These are phyloP conservation scores for Ophiognomonia clavigignenti-juglandacearum DNA, from an alignment of 2,329 filamentous ascomycete genomes.

Conservation along the genomic window DNA sequence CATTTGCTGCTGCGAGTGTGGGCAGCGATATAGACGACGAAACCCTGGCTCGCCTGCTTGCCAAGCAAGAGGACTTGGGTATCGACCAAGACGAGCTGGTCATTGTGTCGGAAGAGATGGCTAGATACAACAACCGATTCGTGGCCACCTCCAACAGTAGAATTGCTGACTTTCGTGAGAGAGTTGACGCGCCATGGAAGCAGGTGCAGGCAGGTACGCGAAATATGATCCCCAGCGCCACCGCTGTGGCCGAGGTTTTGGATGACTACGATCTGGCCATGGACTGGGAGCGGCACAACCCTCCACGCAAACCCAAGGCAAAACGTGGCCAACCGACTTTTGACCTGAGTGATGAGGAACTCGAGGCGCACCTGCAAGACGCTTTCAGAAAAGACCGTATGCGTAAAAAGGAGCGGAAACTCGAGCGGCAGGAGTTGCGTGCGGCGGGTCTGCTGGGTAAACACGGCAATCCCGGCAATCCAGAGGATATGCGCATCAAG, in stretches of 20 bases:
- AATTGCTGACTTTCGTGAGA: not conserved
- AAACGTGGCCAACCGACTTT: constrained; percentile 46
- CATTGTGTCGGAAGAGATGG: constrained; percentile 40
- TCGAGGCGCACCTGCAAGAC: constrained; percentile 53
- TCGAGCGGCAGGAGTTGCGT: constrained; percentile 64
- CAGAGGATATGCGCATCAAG: constrained; percentile 60
- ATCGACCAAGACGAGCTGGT: constrained; percentile 54
- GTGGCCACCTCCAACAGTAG: constrained; percentile 5
- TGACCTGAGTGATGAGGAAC: constrained; percentile 61
- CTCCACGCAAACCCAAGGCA: constrained; percentile 57
- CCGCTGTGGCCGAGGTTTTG: constrained; percentile 42
- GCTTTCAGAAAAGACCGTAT: constrained; percentile 64
- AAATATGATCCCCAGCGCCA: constrained; percentile 29
- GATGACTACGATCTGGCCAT: constrained; percentile 73
- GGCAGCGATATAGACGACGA: constrained; percentile 51
- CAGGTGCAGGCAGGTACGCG: not conserved
- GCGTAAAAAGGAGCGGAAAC: constrained; percentile 67
- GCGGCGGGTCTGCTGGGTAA: constrained; percentile 61
- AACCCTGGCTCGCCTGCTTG: constrained; percentile 54
- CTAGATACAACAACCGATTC: not conserved
- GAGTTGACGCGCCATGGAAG: not conserved
- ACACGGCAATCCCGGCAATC: constrained; percentile 44
- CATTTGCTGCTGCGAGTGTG: constrained; percentile 27
- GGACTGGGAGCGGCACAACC: constrained; percentile 71
- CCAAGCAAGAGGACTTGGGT: constrained; percentile 60